Conservation (phyloP, 495 filamentous ascomycete species). For the Apiosordaria backusii region DNA sequence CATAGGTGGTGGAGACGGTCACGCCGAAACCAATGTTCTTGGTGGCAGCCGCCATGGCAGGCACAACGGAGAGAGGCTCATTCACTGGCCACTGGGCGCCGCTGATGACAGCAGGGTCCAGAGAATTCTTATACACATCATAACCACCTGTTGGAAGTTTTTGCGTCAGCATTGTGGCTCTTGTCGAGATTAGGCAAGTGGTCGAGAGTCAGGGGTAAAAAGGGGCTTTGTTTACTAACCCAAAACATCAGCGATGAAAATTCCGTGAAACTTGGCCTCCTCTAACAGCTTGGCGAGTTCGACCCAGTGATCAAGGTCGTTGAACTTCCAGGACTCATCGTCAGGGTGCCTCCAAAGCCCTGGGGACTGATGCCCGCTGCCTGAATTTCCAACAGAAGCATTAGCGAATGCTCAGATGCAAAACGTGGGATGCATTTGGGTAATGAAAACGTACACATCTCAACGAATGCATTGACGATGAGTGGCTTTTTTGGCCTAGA, state of each 20-base stretch:
- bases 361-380: slow-evolving; percentile 59
- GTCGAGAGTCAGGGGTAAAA: not conserved
- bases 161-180: not conserved
- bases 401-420: not conserved
- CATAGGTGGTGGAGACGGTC: slow-evolving; percentile 63
- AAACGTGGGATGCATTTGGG: not conserved
- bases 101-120: slow-evolving; percentile 55
- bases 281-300: slow-evolving; percentile 56
- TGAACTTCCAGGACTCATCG: slow-evolving; percentile 52
- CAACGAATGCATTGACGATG: slow-evolving; percentile 63
- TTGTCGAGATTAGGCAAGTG: no score
- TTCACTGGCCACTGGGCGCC: slow-evolving; percentile 69
- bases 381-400: slow-evolving; percentile 26
- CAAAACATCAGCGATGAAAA: slow-evolving; percentile 52
- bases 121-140: slow-evolving; percentile 60
- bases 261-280: slow-evolving; percentile 57
- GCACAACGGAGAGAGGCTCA: slow-evolving; percentile 43
- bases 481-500: slow-evolving; percentile 51
- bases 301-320: slow-evolving; percentile 54
- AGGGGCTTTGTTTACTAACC: slow-evolving; percentile 11
- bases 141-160: slow-evolving; percentile 50
- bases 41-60: slow-evolving; percentile 52
- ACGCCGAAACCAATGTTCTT: slow-evolving; percentile 62
- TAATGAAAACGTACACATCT: slow-evolving; percentile 41
- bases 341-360: slow-evolving; percentile 59